Evolutionary conservation across 1,139 yeast species (phyloP).

Genomic region (Pneumocystis murina): DNA sequence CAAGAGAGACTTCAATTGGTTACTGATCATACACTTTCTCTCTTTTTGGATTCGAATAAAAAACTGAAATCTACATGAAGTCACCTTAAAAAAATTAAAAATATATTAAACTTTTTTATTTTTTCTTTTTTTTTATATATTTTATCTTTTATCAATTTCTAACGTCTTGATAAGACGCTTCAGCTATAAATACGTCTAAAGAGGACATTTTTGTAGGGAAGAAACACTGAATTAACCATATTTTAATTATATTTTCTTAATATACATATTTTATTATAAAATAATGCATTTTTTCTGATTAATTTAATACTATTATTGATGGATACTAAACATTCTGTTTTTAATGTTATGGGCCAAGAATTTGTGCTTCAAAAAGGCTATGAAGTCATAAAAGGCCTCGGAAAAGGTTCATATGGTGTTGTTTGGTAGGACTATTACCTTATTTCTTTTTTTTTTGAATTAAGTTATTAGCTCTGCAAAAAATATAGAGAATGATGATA

Average conservation of each 20-base stretch:
- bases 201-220: too few species aligned
- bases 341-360: conserved; percentile 7
- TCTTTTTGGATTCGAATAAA: conserved; percentile 69
- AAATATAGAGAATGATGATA: conserved; percentile 51
- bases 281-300: not conserved
- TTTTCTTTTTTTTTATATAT: not conserved
- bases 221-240: too few species aligned
- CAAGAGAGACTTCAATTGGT: conserved; percentile 63
- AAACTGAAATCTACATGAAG: conserved; percentile 51
- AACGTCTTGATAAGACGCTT: not conserved
- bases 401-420: conserved; percentile 95
- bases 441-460: not conserved
- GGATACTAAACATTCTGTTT: not conserved
- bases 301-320: not conserved
- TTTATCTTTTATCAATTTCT: not conserved
- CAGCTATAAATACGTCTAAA: too few species aligned
- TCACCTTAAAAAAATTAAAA: not conserved
- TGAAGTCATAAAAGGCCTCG: conserved; percentile 74
- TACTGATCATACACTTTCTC: conserved; percentile 47
- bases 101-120: not conserved
- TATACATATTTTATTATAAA: not conserved
- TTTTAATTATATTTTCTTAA: not conserved
- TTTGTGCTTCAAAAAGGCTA: conserved; percentile 9
- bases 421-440: conserved; percentile 37
- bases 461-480: conserved; percentile 41